phyloP scores from a whole-genome alignment of 768 basidiomycete genomes.

The Boletellus emodensis region DNA sequence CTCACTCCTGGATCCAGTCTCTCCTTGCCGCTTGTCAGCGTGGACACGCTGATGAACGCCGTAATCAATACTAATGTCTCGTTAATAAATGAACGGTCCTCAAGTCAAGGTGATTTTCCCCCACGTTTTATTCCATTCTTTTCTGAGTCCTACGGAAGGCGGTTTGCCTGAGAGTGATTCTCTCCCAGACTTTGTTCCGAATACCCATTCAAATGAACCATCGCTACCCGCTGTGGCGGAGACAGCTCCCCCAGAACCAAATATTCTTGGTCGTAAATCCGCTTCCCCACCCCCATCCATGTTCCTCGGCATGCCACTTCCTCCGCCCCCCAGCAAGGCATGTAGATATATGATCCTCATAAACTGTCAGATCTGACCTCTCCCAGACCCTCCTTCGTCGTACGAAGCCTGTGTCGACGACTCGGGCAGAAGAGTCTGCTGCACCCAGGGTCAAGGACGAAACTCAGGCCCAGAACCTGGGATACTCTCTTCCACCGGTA shows the following conservation, averaged over 20 bases:
- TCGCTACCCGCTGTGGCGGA: conserved; percentile 29
- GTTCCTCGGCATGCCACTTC: conserved; percentile 15
- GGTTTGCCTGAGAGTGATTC: conserved; percentile 24
- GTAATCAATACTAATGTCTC: conserved; percentile 37
- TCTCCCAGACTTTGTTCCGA: conserved; percentile 49
- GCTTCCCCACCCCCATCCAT: conserved; percentile 19
- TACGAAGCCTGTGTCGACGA: conserved; percentile 13
- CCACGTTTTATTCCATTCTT: not conserved
- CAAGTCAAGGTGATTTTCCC: conserved; percentile 17
- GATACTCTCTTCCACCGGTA: conserved; percentile 26
- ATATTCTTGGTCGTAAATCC: conserved; percentile 4
- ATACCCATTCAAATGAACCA: conserved; percentile 50
- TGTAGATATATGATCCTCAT: not conserved
- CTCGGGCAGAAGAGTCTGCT: conserved; percentile 5
- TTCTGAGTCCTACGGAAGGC: conserved; percentile 2
- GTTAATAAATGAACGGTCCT: conserved; percentile 24
- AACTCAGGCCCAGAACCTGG: conserved; percentile 4
- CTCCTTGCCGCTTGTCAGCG: conserved; percentile 40
- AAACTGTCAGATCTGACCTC: not conserved
- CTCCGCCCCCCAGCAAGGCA: conserved; percentile 27
- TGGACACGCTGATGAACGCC: conserved; percentile 50
- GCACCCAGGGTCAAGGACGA: conserved; percentile 8
- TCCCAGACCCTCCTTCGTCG: conserved; percentile 26
- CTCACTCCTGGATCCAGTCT: conserved; percentile 29
- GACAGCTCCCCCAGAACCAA: conserved; percentile 15